phyloP scores from a whole-genome alignment of 1,284 basidiomycete genomes.

The Moesziomyces parantarcticus region DNA sequence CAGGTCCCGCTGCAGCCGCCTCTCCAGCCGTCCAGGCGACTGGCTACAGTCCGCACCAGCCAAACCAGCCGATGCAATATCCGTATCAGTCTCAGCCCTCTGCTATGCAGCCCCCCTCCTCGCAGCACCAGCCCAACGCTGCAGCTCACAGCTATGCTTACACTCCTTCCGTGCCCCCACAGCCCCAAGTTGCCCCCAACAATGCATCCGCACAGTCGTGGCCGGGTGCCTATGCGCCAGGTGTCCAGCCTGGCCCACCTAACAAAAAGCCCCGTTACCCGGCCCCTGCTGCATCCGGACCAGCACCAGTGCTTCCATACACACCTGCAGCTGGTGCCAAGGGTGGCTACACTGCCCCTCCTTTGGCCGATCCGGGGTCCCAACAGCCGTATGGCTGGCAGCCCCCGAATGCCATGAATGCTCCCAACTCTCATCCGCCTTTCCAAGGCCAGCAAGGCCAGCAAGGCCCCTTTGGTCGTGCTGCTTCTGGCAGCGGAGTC shows the following conservation, averaged over 20 bases:
- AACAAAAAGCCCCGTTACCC: constrained; percentile 37
- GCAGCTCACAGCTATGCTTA: constrained; percentile 19
- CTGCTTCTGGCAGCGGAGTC: constrained; percentile 9
- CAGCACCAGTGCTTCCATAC: constrained; percentile 5
- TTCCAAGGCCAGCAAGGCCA: constrained; percentile 15
- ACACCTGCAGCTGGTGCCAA: constrained; percentile 3
- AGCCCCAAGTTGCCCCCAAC: constrained; percentile 11
- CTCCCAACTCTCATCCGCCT: constrained; percentile 26
- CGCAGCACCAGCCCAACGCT: constrained; percentile 32
- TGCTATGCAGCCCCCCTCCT: constrained; percentile 15
- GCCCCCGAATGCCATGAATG: constrained; percentile 1
- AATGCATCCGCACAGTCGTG: constrained; percentile 15
- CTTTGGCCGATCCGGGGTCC: background rate
- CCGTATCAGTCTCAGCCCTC: constrained; percentile 25
- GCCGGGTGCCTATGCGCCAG: constrained; percentile 27
- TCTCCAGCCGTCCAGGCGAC: constrained; percentile 15
- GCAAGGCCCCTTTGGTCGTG: constrained; percentile 15
- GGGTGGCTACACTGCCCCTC: constrained; percentile 7
- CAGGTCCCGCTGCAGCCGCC: constrained; percentile 1
- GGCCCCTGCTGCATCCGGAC: constrained; percentile 8
- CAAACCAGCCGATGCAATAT: constrained; percentile 20
- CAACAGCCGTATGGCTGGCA: constrained; percentile 40
- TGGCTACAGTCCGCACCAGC: constrained; percentile 25
- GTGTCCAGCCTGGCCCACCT: constrained; percentile 32
- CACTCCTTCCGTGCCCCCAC: constrained; percentile 14